Percentiles rank a stretch among this genome's conserved stretches.
These are phyloP conservation scores for Ustilago trichophora DNA, from an alignment of 1,284 basidiomycete species.

Conservation along the genomic window DNA sequence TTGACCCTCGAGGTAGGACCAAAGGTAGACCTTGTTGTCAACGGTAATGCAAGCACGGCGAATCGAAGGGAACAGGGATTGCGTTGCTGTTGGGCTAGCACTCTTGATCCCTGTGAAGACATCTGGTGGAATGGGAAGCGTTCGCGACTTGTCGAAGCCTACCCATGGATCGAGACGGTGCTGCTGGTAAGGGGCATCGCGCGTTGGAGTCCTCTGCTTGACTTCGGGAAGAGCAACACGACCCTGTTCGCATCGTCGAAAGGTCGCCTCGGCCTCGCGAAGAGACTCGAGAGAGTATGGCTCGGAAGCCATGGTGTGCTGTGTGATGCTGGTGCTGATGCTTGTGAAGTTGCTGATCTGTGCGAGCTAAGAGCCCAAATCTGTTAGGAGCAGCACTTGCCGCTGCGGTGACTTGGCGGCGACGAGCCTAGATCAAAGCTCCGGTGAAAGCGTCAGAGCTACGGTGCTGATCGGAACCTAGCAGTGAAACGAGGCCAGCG, in stretches of 20 bases:
- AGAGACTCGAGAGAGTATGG: conserved; percentile 35
- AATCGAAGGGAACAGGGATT: conserved; percentile 88
- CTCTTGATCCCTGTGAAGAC: conserved; percentile 60
- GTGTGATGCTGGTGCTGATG: neutral
- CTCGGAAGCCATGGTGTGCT: conserved; percentile 32
- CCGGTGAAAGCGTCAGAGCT: too few relatives aligned
- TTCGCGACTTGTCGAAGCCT: conserved; percentile 52
- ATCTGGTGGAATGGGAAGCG: conserved; percentile 53
- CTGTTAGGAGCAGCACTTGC: too few relatives aligned
- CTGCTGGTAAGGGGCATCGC: conserved; percentile 58
- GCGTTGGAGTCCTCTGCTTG: conserved; percentile 46
- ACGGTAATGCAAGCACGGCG: conserved; percentile 95
- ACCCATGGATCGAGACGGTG: conserved; percentile 57
- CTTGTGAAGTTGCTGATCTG: neutral
- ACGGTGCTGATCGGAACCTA: too few relatives aligned
- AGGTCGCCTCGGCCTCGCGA: conserved; percentile 39
- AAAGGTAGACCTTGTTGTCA: conserved; percentile 91
- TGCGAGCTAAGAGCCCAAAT: too few relatives aligned
- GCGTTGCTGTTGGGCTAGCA: conserved; percentile 53
- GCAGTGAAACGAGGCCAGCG: neutral
- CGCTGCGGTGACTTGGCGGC: too few relatives aligned
- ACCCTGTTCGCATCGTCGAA: conserved; percentile 40
- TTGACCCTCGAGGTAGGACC: conserved; percentile 95
- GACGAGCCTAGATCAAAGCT: neutral
- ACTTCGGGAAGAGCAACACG: conserved; percentile 42